Evolutionary conservation across 1,284 basidiomycete genomes (phyloP).

Genomic region (Violaceomyces palustris): DNA sequence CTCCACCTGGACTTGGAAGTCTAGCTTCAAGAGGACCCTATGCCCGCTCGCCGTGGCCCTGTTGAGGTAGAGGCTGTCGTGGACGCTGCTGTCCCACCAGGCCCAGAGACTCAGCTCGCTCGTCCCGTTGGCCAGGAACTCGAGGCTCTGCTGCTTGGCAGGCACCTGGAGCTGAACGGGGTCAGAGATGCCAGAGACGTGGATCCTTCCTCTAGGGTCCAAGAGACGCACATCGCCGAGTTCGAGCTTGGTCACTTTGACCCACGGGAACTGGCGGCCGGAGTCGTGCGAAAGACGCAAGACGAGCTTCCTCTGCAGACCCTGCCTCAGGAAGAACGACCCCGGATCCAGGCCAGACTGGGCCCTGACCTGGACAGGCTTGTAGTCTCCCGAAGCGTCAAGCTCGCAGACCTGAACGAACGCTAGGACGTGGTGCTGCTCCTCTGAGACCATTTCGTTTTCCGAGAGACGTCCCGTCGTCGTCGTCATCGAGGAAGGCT

Average conservation of each 20-base stretch:
- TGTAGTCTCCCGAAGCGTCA: slow-evolving; percentile 74
- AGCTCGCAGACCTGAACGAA: slow-evolving; percentile 84
- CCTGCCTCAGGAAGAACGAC: slow-evolving; percentile 83
- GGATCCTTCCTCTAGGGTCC: slow-evolving; percentile 75
- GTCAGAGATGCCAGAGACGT: slow-evolving; percentile 61
- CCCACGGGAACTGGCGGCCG: slow-evolving; percentile 81
- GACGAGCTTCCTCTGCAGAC: slow-evolving; percentile 76
- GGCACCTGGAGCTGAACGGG: slow-evolving; percentile 28
- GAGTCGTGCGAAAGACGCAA: slow-evolving; percentile 79
- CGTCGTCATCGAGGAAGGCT: no score
- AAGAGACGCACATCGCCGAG: slow-evolving; percentile 76
- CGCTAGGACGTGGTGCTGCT: slow-evolving; percentile 81
- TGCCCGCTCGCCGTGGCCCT: slow-evolving; percentile 73
- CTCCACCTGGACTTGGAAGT: slow-evolving; percentile 74
- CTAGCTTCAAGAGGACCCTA: slow-evolving; percentile 71
- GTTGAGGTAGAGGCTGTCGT: slow-evolving; percentile 81
- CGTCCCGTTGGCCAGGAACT: slow-evolving; percentile 37
- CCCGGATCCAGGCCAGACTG: slow-evolving; percentile 75
- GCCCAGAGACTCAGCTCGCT: slow-evolving; percentile 33
- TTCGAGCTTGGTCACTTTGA: slow-evolving; percentile 68
- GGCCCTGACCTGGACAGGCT: slow-evolving; percentile 74
- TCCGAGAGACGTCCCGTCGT: slow-evolving; percentile 61
- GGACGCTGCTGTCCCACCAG: slow-evolving; percentile 90
- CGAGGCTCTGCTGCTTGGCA: slow-evolving; percentile 30
- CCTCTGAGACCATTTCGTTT: slow-evolving; percentile 81